These are phyloP conservation scores for Rhododendron ferrugineum DNA, from an alignment of 148 eudicot species.

Conservation along the genomic window DNA sequence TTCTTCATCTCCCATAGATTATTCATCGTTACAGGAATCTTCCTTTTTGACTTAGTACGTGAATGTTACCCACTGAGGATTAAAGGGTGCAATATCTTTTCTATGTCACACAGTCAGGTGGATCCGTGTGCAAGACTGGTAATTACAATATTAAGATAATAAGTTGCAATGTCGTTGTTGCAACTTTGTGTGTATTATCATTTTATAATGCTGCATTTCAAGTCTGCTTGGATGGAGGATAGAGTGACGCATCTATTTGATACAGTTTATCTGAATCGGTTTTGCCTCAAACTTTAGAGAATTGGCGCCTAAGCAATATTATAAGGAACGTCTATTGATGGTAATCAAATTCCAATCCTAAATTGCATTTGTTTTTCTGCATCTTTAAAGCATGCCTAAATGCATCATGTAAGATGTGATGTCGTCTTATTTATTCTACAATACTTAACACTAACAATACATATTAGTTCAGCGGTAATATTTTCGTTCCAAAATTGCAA, in stretches of 20 bases:
- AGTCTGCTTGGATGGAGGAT: not conserved
- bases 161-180: not conserved
- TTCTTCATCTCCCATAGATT: slow-evolving; percentile 2
- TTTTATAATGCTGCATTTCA: not conserved
- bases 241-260: not conserved
- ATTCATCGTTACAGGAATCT: not conserved
- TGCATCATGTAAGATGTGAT: not conserved
- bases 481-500: not conserved
- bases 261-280: not conserved
- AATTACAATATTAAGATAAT: not conserved
- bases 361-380: not conserved
- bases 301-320: not conserved
- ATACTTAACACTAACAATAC: not conserved
- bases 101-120: not conserved
- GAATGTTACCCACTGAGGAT: not conserved
- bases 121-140: not conserved
- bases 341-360: not conserved
- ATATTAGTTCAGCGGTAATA: not conserved
- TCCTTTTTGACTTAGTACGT: not conserved
- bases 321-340: not conserved
- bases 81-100: not conserved
- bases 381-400: not conserved
- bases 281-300: not conserved
- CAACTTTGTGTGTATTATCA: not conserved
- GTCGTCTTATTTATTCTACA: not conserved